Evolutionary conservation across 2,329 filamentous ascomycete species (phyloP), one percentile per base, ranked within the genome.

Genomic region (Penicillium sp.): DNA sequence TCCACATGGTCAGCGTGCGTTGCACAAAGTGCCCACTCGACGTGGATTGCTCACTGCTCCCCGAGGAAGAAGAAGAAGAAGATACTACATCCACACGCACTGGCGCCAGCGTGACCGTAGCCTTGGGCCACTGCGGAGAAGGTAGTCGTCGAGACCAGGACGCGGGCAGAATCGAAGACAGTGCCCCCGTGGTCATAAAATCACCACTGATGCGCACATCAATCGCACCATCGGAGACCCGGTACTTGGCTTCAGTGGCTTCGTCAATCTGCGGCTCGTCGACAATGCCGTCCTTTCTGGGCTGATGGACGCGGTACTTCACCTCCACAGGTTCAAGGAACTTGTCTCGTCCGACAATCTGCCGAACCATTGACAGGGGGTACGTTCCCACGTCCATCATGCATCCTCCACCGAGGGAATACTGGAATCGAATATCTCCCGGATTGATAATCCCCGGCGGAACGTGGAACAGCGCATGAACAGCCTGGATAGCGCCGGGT

Each of bases 361-460:
- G 47, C 1, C 47, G 47, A 36, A 45, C 41, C n/a, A 29, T 29
- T 8, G 41, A 45, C n/a, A 48, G 25, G 13, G 41, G 39, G 33
- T 48, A 48, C 3, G 47, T 48, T 8, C 41, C 47, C 11, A 45
- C 27, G 24, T 48, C 47, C 47, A 48, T 48, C 38, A 48, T 18
- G 34, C 41, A 45, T 13, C 47, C 47, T 1, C 47, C 47, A 6
- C 25, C 41, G 4, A 48, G 38, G 5, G 29, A 37, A 28, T 45
- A 48, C n/a, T 27, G 27, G 32, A 45, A 48, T 3, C 47, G 42
- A 24, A 48, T 48, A 27, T 48, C 42, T 4, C 29, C 34, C 25
- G 24, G 12, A 2, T 25, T 25, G 2, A 44, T 8, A 6, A 44
- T 18, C 7, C 42, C 42, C 4, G 32, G 24, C 29, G 42, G 29